Evolutionary conservation across 2,329 filamentous ascomycete species (phyloP), one percentile per base, ranked within the genome.

Genomic region (Microcyclospora tardicrescens): DNA sequence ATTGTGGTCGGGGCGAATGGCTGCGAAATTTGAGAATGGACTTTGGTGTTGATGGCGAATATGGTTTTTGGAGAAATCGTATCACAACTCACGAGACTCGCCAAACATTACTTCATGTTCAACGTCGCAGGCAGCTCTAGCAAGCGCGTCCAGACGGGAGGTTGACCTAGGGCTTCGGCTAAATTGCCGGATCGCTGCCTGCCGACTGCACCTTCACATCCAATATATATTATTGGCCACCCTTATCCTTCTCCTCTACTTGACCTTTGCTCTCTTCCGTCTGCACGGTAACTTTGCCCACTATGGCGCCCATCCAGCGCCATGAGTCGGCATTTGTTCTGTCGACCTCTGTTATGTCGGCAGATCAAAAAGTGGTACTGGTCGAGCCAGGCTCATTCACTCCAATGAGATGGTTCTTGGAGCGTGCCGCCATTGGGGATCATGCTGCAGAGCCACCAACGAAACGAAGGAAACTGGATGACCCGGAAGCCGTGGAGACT

Each of bases 371-470:
- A 16, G 45, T 45, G 1, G 52, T 58, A 14, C 37, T 57, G 9
- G 49, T 57, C 27, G 55, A 58, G 41, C 48, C 55, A n/a, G 55
- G 54, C 15, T 45, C 47, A n/a, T 53, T 52, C 36, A 48, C 47
- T 19, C 54, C 55, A 1, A 46, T 46, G 37, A 43, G 48, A 35
- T 58, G 53, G 51, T 58, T 57, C 37, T 35, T 57, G 3, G 49
- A 52, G 37, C 49, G 50, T 28, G 45, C 43, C 16, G 28, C 47
- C 28, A 36, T 32, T 10, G 35, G 35, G 13, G 39, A 41, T 24
- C 40, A 49, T 12, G 36, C 38, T 5, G 43, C 41, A n/a, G 38
- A 43, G 19, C 48, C 43, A 5, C 50, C 52, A 6, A 51, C 37
- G 35, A 58, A 56, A 43, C 43, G 46, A 16, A 33, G 42, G 16